These are phyloP conservation scores for Picea abies DNA, from an alignment of 83 land plant species.

Conservation along the genomic window DNA sequence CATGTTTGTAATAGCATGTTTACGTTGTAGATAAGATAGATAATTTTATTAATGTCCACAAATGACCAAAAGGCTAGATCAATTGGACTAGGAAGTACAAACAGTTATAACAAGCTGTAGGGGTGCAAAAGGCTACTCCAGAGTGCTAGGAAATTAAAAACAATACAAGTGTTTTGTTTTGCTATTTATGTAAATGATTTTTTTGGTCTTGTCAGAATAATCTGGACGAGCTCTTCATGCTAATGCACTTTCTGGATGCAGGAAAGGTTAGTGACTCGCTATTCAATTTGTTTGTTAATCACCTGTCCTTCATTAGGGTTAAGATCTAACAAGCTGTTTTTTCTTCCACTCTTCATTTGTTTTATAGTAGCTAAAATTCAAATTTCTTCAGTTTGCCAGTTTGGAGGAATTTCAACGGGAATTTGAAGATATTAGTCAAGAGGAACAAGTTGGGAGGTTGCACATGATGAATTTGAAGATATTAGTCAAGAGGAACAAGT, in stretches of 20 bases:
- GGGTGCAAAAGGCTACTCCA: too few species aligned
- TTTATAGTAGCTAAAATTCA: too few species aligned
- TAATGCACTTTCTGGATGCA: slow-evolving; percentile 99
- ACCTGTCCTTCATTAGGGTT: too few species aligned
- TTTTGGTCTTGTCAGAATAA: slow-evolving; percentile 73
- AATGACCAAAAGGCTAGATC: too few species aligned
- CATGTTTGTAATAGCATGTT: too few species aligned
- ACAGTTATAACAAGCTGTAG: too few species aligned
- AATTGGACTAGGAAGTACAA: too few species aligned
- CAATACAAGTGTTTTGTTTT: not conserved
- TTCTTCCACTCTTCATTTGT: too few species aligned
- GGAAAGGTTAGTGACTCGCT: slow-evolving; percentile 70
- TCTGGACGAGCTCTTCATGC: slow-evolving; percentile 98
- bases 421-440: slow-evolving; percentile 94
- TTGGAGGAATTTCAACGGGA: slow-evolving; percentile 94
- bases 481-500: slow-evolving; percentile 98
- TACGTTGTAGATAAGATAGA: too few species aligned
- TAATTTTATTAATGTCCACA: too few species aligned
- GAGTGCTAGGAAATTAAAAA: not conserved
- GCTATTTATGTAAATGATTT: slow-evolving; percentile 13
- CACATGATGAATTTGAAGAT: slow-evolving; percentile 95
- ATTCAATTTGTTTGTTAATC: too few species aligned
- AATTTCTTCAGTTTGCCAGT: slow-evolving; percentile 67
- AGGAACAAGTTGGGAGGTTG: slow-evolving; percentile 90
- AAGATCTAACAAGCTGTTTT: too few species aligned